Evolutionary conservation across 2,329 filamentous ascomycete species (phyloP).

Genomic region (Scytalidium lignicola): DNA sequence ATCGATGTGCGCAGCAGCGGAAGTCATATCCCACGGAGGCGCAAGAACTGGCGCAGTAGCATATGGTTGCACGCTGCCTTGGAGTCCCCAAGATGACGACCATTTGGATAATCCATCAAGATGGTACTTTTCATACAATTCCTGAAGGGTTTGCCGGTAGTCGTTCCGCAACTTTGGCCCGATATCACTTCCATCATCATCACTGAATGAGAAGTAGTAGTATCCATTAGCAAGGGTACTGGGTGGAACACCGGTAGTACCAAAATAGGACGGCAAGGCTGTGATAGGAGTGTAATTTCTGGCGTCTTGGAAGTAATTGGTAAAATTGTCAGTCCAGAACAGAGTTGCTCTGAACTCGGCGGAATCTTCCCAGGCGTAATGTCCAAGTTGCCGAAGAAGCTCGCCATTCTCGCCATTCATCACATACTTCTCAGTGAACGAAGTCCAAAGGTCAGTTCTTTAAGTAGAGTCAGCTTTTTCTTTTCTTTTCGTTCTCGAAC

Average conservation of each 20-base stretch:
- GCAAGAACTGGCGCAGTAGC: not conserved
- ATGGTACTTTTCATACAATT: conserved; percentile 1
- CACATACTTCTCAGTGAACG: conserved; percentile 1
- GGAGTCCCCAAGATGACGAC: not conserved
- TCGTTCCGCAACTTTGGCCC: not conserved
- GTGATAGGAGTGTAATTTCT: not conserved
- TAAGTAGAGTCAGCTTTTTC: not conserved
- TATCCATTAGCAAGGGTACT: conserved; percentile 1
- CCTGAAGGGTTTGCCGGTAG: not conserved
- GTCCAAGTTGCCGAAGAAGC: not conserved
- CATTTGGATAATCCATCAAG: conserved; percentile 1
- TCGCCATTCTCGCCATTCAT: conserved; percentile 1
- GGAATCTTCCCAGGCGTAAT: conserved; percentile 4
- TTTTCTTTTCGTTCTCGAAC: not conserved
- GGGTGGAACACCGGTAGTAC: not conserved
- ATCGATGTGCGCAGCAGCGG: conserved; percentile 1
- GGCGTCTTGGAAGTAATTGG: not conserved
- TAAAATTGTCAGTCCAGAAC: conserved; percentile 2
- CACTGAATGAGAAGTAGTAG: conserved; percentile 1
- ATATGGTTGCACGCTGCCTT: conserved; percentile 1
- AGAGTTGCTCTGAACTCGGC: conserved; percentile 5
- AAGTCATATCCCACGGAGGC: conserved; percentile 1
- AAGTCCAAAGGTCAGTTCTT: conserved; percentile 1
- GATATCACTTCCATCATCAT: not conserved
- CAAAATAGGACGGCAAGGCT: conserved; percentile 1